Conservation (phyloP, 2,329 filamentous ascomycete genomes). For the Fusarium ramigenum region DNA sequence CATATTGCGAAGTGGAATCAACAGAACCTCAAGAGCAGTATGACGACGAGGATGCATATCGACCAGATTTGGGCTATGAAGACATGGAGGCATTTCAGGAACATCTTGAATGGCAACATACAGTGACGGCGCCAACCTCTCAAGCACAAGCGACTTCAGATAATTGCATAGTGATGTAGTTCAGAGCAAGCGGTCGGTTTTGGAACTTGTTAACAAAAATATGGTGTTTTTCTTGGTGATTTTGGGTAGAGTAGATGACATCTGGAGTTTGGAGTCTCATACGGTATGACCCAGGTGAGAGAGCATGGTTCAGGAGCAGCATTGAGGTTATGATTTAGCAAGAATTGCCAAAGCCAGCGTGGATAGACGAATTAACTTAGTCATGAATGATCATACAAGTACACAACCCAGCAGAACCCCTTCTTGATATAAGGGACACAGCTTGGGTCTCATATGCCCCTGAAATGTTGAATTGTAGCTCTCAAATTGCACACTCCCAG, state of each 20-base stretch:
- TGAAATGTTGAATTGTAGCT: not conserved
- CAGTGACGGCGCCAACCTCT: constrained; percentile 50
- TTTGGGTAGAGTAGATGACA: constrained; percentile 27
- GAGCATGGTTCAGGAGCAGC: constrained; percentile 13
- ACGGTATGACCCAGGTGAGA: not conserved
- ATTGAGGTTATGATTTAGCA: constrained; percentile 25
- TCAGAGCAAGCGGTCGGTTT: constrained; percentile 16
- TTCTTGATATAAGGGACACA: not conserved
- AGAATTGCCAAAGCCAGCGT: constrained; percentile 24
- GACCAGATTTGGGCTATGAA: constrained; percentile 61
- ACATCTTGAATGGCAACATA: constrained; percentile 67
- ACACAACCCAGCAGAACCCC: constrained; percentile 19
- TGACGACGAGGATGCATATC: constrained; percentile 61
- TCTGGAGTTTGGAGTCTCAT: constrained; percentile 40
- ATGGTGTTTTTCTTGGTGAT: constrained; percentile 1
- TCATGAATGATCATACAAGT: constrained; percentile 38
- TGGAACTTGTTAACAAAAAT: not conserved
- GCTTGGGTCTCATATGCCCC: not conserved
- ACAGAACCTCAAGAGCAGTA: constrained; percentile 54
- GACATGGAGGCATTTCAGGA: constrained; percentile 60
- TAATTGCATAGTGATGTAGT: constrained; percentile 60
- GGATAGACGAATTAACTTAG: constrained; percentile 14
- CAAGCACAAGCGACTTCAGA: constrained; percentile 47
- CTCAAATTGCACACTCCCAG: not conserved
- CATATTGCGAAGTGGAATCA: constrained; percentile 65